Conservation (phyloP, 768 basidiomycete genomes). For the Kwoniella newhampshirensis region DNA sequence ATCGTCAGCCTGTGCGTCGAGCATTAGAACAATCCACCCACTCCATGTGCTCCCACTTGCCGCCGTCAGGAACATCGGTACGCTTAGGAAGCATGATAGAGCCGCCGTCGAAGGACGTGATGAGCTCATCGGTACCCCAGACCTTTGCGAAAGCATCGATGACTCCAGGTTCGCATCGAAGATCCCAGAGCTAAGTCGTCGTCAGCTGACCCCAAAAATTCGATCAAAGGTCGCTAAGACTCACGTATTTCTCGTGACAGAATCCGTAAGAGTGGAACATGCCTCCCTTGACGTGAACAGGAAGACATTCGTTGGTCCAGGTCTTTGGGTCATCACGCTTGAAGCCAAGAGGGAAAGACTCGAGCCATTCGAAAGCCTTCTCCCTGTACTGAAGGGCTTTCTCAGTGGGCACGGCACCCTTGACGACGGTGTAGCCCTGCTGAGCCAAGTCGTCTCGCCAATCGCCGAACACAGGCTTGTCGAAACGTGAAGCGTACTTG, state of each 20-base stretch:
- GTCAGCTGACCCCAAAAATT: not conserved
- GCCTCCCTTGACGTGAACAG: slow-evolving; percentile 32
- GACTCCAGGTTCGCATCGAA: slow-evolving; percentile 40
- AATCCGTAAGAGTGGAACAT: slow-evolving; percentile 39
- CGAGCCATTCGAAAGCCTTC: slow-evolving; percentile 43
- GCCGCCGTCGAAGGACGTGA: slow-evolving; percentile 36
- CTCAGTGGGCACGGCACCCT: slow-evolving; percentile 29
- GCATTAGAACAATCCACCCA: slow-evolving; percentile 1
- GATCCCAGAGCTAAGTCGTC: slow-evolving; percentile 33
- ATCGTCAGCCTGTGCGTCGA: not conserved
- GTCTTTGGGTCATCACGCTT: slow-evolving; percentile 45
- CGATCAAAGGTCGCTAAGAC: not conserved
- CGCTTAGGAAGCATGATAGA: slow-evolving; percentile 34
- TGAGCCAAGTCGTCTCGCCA: slow-evolving; percentile 29
- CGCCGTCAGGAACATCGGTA: slow-evolving; percentile 19
- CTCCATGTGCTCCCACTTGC: slow-evolving; percentile 36
- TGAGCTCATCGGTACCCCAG: slow-evolving; percentile 46
- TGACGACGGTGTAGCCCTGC: slow-evolving; percentile 30
- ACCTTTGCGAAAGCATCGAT: slow-evolving; percentile 41
- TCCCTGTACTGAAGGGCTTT: slow-evolving; percentile 33
- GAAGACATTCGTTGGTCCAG: slow-evolving; percentile 41
- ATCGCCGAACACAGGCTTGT: slow-evolving; percentile 20
- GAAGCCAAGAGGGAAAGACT: slow-evolving; percentile 45
- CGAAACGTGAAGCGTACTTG: slow-evolving; percentile 16
- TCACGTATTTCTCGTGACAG: slow-evolving; percentile 11